These are phyloP conservation scores for Melaleuca alternifolia DNA, from an alignment of 345 rosid genomes.

Conservation along the genomic window DNA sequence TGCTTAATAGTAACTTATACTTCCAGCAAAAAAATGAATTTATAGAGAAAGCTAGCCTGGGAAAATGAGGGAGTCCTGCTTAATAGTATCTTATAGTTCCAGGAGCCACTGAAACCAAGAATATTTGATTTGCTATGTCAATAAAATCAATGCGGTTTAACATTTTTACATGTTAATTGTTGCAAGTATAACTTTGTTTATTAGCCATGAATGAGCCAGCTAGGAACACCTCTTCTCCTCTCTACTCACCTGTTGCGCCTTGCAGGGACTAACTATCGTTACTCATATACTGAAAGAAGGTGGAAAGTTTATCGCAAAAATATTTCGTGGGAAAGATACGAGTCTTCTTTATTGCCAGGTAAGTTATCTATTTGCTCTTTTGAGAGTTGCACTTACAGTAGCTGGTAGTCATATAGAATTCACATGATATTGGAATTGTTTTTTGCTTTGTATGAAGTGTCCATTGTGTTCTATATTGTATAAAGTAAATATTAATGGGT, in stretches of 20 bases:
- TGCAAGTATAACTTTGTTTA: neutral
- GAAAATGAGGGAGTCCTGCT: neutral
- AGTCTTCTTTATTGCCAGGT: slow-evolving; percentile 95
- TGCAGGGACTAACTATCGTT: slow-evolving; percentile 86
- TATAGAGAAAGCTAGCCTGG: neutral
- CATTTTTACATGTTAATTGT: neutral
- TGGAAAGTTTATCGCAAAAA: slow-evolving; percentile 85
- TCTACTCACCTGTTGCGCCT: neutral
- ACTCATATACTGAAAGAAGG: slow-evolving; percentile 83
- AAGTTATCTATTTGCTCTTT: slow-evolving; percentile 7
- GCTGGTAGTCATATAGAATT: neutral
- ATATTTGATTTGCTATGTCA: neutral
- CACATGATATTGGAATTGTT: neutral
- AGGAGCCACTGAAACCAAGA: neutral
- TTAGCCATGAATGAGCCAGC: neutral
- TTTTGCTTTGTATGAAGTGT: neutral
- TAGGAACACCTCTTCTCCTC: neutral
- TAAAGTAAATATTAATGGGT: neutral
- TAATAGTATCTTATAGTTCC: neutral
- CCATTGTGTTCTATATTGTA: neutral
- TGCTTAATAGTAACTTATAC: neutral
- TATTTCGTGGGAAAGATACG: slow-evolving; percentile 99
- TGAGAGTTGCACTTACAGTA: neutral
- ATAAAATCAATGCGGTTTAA: neutral
- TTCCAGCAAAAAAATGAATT: neutral